Evolutionary conservation across 495 filamentous ascomycete species (phyloP), one percentile per base, ranked within the genome.

Genomic region (Podospora pseudocomata): DNA sequence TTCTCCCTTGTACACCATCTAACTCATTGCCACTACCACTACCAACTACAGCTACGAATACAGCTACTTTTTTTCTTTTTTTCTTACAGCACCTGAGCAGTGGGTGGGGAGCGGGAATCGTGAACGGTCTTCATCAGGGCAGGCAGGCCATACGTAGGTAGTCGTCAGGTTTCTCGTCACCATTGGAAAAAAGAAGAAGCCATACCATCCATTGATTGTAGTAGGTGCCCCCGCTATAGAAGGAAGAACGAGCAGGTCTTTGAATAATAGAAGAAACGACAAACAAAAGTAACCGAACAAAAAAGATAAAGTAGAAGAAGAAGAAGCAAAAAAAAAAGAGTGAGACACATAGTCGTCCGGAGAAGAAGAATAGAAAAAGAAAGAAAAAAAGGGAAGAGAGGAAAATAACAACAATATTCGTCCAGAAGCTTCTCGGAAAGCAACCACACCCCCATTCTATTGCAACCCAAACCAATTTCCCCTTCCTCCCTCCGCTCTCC

Each of bases 161-260:
- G 34, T 39, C 5, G 34, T 5, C 34, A 39, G 34, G 34, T 16
- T 6, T 57, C 5, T 6, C 58, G 19, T 28, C 18, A 61, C 26
- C 20, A 4, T 23, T 26, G 23, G 27, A n/a, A 27, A 32, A 32
- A 19, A 27, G 28, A 60, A 2, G 32, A 32, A 55, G 44, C 19
- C 20, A 64, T 66, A 60, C 65, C 60, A 70, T 64, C 65, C 60
- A 70, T 64, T 67, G 61, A 67, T 64, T 67, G 68, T 13, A 49
- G 39, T 49, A 16, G 39, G 39, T 11, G 57, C 58, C 28, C 49
- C 7, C 69, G 60, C 70, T 68, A 68, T 68, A 67, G 60, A 68
- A 66, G 39, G 55, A 59, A 58, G 15, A 67, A 66, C 30, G 55
- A 49, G 20, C 20, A 1, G 30, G 56, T 20, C 61, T 53, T 39